Percentiles rank a stretch among this genome's conserved stretches.
Conservation (phyloP, 164 flowering plant species). For the Piper betle region DNA sequence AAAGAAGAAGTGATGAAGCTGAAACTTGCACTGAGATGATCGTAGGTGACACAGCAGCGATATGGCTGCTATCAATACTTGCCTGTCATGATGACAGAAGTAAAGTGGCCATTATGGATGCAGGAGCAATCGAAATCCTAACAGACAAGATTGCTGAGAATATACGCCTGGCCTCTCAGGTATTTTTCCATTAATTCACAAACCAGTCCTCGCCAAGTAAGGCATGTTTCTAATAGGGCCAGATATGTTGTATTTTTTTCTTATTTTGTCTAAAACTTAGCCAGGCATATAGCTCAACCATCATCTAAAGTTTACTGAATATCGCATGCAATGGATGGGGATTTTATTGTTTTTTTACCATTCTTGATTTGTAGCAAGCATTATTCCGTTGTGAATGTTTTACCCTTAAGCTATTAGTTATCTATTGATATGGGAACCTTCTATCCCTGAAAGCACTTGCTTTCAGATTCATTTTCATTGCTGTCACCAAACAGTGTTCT, state of each 20-base stretch:
- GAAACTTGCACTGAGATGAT: conserved; percentile 35
- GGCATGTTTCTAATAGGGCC: neutral
- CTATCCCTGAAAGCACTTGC: no score
- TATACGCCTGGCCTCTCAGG: conserved; percentile 50
- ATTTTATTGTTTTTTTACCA: no score
- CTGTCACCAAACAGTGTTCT: no score
- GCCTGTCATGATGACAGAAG: conserved; percentile 71
- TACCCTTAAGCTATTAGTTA: no score
- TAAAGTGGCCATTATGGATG: conserved; percentile 67
- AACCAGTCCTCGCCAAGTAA: neutral
- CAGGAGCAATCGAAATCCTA: conserved; percentile 84
- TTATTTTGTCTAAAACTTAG: neutral
- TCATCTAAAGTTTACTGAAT: no score
- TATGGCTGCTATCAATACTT: conserved; percentile 75
- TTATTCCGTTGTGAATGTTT: no score
- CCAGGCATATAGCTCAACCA: neutral
- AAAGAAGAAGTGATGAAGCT: conserved; percentile 21
- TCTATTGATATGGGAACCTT: no score
- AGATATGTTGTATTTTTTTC: neutral
- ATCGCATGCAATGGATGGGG: no score
- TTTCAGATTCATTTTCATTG: no score
- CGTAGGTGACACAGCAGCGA: conserved; percentile 47
- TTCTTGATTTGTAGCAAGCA: no score
- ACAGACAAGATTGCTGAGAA: conserved; percentile 58
- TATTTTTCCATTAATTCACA: conserved; percentile 12